phyloP scores from a whole-genome alignment of 139 green algal genomes.

The Picochlorum sp. region DNA sequence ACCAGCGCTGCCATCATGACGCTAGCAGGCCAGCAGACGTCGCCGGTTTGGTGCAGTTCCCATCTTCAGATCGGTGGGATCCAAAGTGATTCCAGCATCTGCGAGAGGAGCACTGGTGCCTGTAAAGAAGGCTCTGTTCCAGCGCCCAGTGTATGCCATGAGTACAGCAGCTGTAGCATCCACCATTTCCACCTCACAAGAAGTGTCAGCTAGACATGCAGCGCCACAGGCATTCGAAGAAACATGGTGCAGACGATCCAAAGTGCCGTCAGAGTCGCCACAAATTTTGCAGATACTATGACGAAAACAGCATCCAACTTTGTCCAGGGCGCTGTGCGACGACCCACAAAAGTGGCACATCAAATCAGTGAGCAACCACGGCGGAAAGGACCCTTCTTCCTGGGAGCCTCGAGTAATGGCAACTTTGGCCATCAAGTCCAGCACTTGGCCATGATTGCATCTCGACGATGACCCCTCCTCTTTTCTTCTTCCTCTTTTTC shows the following conservation, averaged over 20 bases:
- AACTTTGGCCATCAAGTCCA: too few relatives aligned
- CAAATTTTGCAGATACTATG: constrained; percentile 8
- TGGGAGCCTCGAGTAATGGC: not conserved
- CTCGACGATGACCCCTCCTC: too few relatives aligned
- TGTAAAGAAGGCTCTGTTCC: constrained; percentile 9
- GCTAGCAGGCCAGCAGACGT: constrained; percentile 20
- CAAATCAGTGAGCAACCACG: too few relatives aligned
- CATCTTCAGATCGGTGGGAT: constrained; percentile 5
- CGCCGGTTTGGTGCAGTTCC: constrained; percentile 1
- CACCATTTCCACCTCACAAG: constrained; percentile 11
- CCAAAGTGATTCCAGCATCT: constrained; percentile 3
- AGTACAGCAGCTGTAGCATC: constrained; percentile 20
- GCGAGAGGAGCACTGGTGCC: constrained; percentile 5
- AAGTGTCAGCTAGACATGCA: not conserved
- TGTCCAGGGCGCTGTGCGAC: constrained; percentile 9
- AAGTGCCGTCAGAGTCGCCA: constrained; percentile 12
- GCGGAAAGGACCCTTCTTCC: too few relatives aligned
- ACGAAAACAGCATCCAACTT: constrained; percentile 4
- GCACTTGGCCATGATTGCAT: too few relatives aligned
- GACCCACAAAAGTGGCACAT: constrained; percentile 6
- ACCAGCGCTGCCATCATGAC: constrained; percentile 10
- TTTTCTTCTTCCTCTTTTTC: too few relatives aligned
- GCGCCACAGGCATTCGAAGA: not conserved
- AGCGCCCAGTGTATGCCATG: constrained; percentile 13
- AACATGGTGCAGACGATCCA: constrained; percentile 5